Evolutionary conservation across 2,329 filamentous ascomycete genomes (phyloP), one percentile per base, ranked within the genome.

Genomic region (Aspergillus neotritici): DNA sequence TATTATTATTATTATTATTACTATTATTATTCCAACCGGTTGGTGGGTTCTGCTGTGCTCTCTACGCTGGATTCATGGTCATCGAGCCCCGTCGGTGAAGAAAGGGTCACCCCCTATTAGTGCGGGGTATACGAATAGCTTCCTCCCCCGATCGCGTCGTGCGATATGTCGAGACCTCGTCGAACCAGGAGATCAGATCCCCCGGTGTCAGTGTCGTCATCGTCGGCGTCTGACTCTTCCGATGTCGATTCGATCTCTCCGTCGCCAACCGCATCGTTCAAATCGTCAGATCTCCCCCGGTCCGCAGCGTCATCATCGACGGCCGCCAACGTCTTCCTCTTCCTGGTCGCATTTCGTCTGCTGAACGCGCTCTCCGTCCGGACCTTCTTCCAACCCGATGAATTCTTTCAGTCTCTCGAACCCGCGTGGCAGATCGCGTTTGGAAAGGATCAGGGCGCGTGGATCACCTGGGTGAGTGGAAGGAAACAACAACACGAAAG

Each of bases 341-440:
- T 63, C 41, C 61, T 74, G 13, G 37, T 96, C 53, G 73, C 79
- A 32, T 78, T 94, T 50, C 87, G 93, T 42, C 76, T 91, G 51
- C 65, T 86, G 63, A 95, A 95, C 69, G 83, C 88, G 28, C 74
- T 93, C 55, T 80, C 76, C 49, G 74, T 94, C 44, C 75, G 79
- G 52, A 97, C 93, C 14, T 98, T 96, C 66, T 98, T 98, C 70
- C 93, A 98, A 67, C 93, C 93, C 21, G 93, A 98, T 71, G 93
- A 98, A 67, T 97, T 87, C 72, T 98, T 93, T 61, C 93, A 98
- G 63, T 86, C 89, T 1, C 78, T 97, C 34, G 93, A 98, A 70
- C 91, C 93, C 41, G 93, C 93, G 53, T 97, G 91, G 90, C 75
- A 83, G 57, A 76, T 93, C 43, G 86, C 86, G 3, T 96, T 95